Conservation (phyloP, 805 yeast species). For the Monosporozyma solicola region DNA sequence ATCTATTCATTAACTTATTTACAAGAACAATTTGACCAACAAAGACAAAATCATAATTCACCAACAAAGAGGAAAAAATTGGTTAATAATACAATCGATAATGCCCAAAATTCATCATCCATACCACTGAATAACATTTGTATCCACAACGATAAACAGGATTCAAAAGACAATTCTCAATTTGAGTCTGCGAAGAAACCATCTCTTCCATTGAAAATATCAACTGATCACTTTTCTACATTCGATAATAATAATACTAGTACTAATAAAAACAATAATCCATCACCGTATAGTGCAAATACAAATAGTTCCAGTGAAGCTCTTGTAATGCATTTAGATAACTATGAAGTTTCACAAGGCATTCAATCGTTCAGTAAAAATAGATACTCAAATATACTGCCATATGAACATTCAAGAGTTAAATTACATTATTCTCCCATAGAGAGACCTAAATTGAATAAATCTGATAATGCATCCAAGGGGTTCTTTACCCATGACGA, state of each 20-base stretch:
- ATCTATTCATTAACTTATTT: constrained; percentile 19
- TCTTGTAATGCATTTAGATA: constrained; percentile 24
- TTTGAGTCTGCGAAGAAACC: neutral
- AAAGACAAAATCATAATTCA: constrained; percentile 7
- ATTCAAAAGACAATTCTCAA: neutral
- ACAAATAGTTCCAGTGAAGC: constrained; percentile 11
- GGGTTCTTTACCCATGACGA: neutral
- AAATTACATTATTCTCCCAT: constrained; percentile 31
- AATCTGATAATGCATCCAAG: neutral
- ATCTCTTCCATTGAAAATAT: constrained; percentile 1
- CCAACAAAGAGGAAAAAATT: neutral
- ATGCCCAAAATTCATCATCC: neutral
- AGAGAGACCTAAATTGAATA: neutral
- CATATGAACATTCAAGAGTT: constrained; percentile 80
- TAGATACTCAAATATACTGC: constrained; percentile 77
- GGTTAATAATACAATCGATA: neutral
- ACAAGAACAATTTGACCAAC: constrained; percentile 14
- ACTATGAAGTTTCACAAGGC: constrained; percentile 49
- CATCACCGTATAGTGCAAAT: constrained; percentile 3
- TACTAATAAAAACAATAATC: neutral
- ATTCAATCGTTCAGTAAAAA: constrained; percentile 72
- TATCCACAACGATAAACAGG: neutral
- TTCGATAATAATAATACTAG: neutral
- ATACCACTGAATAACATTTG: neutral
- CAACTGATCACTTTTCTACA: constrained; percentile 1